Conservation (phyloP, 352 stramenopile species). For the Saprolegnia diclina region DNA sequence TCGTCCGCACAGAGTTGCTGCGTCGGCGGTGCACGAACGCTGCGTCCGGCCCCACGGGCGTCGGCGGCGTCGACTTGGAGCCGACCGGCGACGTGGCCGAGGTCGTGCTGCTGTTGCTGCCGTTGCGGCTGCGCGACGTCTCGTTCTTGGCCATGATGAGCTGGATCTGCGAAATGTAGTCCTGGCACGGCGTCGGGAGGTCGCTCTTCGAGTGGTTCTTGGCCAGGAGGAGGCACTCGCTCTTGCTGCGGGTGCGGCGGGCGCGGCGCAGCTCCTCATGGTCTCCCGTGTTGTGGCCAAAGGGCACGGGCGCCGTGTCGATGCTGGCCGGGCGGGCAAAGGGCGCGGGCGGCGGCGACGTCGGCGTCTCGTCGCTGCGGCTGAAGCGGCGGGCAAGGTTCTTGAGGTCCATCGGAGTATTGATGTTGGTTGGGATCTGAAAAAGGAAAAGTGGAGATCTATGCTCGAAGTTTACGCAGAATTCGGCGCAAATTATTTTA, state of each 20-base stretch:
- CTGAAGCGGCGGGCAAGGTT: background rate
- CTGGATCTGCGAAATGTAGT: constrained; percentile 84
- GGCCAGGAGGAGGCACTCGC: constrained; percentile 69
- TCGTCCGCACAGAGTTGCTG: background rate
- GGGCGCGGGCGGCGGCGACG: background rate
- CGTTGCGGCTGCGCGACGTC: background rate
- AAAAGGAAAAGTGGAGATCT: background rate
- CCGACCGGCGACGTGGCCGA: background rate
- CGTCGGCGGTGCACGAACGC: background rate
- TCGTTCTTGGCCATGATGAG: constrained; percentile 72
- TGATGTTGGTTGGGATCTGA: too few relatives aligned
- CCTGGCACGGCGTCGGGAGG: constrained; percentile 64
- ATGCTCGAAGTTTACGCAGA: too few relatives aligned
- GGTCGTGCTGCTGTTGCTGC: background rate
- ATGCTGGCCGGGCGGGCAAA: background rate
- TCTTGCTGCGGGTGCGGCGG: constrained; percentile 65
- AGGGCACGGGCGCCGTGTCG: constrained; percentile 11
- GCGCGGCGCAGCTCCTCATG: constrained; percentile 13
- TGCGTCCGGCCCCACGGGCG: background rate
- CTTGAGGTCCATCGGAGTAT: background rate
- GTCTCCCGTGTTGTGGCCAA: constrained; percentile 2
- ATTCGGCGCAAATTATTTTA: too few relatives aligned
- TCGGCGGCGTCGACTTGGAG: constrained; percentile 11
- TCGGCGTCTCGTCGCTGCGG: background rate
- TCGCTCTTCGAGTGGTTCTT: constrained; percentile 48